phyloP scores from a whole-genome alignment of 768 basidiomycete species.

The Rhizopogon sp. region DNA sequence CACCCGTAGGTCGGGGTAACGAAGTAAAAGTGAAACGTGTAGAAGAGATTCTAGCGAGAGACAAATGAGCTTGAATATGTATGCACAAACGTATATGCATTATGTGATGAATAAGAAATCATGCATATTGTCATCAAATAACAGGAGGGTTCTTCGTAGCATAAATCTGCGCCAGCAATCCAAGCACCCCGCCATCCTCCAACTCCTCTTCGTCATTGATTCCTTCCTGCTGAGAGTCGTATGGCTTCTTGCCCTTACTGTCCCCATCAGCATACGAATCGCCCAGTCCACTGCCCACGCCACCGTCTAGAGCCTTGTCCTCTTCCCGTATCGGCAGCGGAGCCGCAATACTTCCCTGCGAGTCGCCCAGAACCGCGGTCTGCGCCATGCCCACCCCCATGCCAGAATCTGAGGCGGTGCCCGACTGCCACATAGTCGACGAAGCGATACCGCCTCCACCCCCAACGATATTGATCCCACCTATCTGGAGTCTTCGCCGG shows the following conservation, averaged over 20 bases:
- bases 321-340: constrained; percentile 33
- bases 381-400: constrained; percentile 47
- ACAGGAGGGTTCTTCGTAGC: constrained; percentile 47
- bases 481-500: constrained; percentile 31
- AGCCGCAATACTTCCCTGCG: constrained; percentile 49
- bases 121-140: constrained; percentile 25
- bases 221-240: constrained; percentile 40
- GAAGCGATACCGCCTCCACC: constrained; percentile 43
- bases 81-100: not conserved
- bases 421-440: constrained; percentile 43
- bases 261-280: constrained; percentile 75
- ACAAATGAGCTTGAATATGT: constrained; percentile 8
- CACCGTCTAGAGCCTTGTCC: constrained; percentile 47
- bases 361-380: constrained; percentile 73
- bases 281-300: constrained; percentile 55
- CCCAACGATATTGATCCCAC: constrained; percentile 23
- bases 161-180: constrained; percentile 85
- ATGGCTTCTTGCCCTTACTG: constrained; percentile 33
- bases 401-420: constrained; percentile 39
- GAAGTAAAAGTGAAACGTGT: constrained; percentile 78
- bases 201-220: constrained; percentile 58
- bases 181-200: constrained; percentile 81
- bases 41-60: constrained; percentile 62
- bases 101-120: not conserved
- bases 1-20: constrained; percentile 66